Evolutionary conservation across 176 grass and related monocot species (phyloP).

Genomic region (Alloteropsis semialata): DNA sequence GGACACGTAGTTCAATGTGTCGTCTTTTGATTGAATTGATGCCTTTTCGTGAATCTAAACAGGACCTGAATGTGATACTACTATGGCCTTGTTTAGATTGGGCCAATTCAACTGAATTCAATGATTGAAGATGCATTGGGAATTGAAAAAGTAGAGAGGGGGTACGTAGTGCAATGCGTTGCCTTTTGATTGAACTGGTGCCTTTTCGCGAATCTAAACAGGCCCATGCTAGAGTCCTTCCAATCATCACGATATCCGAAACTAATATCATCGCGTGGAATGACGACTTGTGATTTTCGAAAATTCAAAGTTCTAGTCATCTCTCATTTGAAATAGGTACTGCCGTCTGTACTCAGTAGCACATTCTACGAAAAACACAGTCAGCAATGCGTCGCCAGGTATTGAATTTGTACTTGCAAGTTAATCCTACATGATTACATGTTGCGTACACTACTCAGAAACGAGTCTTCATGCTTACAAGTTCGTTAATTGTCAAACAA

Average conservation of each 20-base stretch:
- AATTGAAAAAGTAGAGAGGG: too few relatives aligned
- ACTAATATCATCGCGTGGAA: neutral
- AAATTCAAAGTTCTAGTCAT: neutral
- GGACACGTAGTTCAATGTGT: too few relatives aligned
- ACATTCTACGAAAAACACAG: neutral
- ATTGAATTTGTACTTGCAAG: neutral
- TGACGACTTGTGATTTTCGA: neutral
- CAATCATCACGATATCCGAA: neutral
- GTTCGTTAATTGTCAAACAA: neutral
- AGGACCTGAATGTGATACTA: too few relatives aligned
- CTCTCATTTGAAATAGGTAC: neutral
- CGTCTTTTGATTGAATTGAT: too few relatives aligned
- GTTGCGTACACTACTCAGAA: neutral
- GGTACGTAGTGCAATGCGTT: too few relatives aligned
- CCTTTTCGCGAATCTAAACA: neutral
- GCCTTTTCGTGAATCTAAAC: too few relatives aligned
- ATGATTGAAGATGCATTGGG: too few relatives aligned
- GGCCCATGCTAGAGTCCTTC: neutral
- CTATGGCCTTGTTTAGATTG: too few relatives aligned
- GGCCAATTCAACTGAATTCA: too few relatives aligned
- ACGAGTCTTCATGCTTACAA: neutral
- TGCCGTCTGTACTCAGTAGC: too few relatives aligned
- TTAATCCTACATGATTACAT: neutral
- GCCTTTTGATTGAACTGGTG: too few relatives aligned
- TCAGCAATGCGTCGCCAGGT: neutral